Conservation (phyloP, 345 rosid species). For the Cardamine occulta region DNA sequence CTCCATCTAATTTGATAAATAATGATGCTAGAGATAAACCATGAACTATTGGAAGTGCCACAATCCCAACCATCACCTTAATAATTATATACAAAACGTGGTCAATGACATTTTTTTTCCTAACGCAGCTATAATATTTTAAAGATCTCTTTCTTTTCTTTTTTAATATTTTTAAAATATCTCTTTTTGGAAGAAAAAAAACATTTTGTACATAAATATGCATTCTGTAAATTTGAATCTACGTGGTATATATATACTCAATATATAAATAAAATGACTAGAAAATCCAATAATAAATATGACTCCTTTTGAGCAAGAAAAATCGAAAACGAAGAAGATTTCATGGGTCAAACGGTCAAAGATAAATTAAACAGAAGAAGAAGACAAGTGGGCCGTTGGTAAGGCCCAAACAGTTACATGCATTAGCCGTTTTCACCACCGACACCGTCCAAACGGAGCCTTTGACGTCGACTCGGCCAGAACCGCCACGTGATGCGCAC, state of each 20-base stretch:
- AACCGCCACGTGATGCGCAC: conserved; percentile 35
- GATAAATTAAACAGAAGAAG: background rate
- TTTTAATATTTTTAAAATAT: too few relatives aligned
- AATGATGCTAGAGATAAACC: background rate
- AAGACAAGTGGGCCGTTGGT: conserved; percentile 22
- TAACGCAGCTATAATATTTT: background rate
- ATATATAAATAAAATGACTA: background rate
- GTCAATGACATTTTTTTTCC: background rate
- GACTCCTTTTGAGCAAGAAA: conserved; percentile 13
- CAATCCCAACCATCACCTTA: background rate
- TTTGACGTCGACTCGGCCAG: conserved; percentile 19
- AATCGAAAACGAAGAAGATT: conserved; percentile 32
- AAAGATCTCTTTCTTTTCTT: background rate
- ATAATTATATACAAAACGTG: background rate
- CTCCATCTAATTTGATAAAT: background rate
- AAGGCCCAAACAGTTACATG: conserved; percentile 37
- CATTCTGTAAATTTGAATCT: background rate
- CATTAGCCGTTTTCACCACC: conserved; percentile 37
- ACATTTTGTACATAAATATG: background rate
- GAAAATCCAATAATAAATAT: background rate
- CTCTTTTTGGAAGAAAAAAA: too few relatives aligned
- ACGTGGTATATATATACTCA: background rate
- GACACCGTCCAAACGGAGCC: conserved; percentile 38
- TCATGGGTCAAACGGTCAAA: conserved; percentile 34
- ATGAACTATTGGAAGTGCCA: background rate